A percentile compares a stretch with the other conserved stretches of the same genome.
Conservation (phyloP, 1,139 yeast species). For the Candida gigantensis region DNA sequence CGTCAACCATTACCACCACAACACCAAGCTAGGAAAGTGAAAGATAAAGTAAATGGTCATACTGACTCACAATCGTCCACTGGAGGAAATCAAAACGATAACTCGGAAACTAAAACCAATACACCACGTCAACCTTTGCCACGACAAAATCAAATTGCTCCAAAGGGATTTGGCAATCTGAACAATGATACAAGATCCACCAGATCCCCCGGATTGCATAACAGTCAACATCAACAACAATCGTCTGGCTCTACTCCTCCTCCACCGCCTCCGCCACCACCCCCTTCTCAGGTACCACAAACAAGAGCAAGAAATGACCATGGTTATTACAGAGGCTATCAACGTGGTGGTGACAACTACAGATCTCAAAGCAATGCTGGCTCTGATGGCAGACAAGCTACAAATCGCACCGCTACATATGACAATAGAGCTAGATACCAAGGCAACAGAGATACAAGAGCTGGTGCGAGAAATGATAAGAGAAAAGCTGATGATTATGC, state of each 20-base stretch:
- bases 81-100: no score
- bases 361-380: conserved; percentile 1
- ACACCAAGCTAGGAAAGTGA: neutral
- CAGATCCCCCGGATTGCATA: neutral
- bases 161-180: neutral
- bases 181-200: neutral
- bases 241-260: no score
- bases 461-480: conserved; percentile 19
- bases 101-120: no score
- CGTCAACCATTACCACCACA: conserved; percentile 12
- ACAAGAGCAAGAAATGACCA: conserved; percentile 4
- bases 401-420: conserved; percentile 3
- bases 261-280: conserved; percentile 12
- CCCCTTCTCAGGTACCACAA: conserved; percentile 8
- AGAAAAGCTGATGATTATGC: conserved; percentile 27
- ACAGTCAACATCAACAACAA: conserved; percentile 1
- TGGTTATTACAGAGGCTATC: neutral
- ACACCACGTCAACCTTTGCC: conserved; percentile 10
- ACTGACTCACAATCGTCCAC: no score
- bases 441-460: conserved; percentile 3
- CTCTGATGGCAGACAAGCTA: conserved; percentile 1
- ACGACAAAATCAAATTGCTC: conserved; percentile 1
- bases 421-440: conserved; percentile 7
- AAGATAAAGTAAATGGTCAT: no score
- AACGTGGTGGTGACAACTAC: neutral